Evolutionary conservation across 345 rosid genomes (phyloP).

Genomic region (Eucalyptus polybractea): DNA sequence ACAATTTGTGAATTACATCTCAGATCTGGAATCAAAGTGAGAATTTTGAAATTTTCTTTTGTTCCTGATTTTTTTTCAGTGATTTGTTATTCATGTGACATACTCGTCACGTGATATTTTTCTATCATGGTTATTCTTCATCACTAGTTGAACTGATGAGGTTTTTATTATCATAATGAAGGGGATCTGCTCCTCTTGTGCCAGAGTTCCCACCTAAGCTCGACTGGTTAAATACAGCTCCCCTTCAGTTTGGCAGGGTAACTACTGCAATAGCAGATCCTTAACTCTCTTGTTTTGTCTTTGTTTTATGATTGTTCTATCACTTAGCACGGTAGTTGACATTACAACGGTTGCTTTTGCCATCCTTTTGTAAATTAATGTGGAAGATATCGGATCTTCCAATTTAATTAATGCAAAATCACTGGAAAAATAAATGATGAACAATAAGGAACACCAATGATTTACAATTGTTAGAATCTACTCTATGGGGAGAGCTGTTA

Average conservation of each 20-base stretch:
- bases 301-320: neutral
- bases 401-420: neutral
- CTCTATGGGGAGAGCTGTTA: neutral
- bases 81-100: neutral
- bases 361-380: neutral
- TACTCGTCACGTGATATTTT: neutral
- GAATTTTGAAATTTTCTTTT: neutral
- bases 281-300: neutral
- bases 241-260: conserved; percentile 78
- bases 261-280: neutral
- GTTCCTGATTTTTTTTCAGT: neutral
- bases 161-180: neutral
- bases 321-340: neutral
- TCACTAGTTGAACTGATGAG: neutral
- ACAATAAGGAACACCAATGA: neutral
- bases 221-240: conserved; percentile 86
- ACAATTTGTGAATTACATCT: conserved; percentile 63
- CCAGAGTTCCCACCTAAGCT: conserved; percentile 86
- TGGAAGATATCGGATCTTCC: neutral
- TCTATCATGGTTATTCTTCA: neutral
- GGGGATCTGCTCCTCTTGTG: conserved; percentile 53
- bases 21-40: conserved; percentile 72
- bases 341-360: neutral
- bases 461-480: neutral
- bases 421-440: neutral